phyloP scores from a whole-genome alignment of 345 rosid genomes.

The Populus pruinosa region DNA sequence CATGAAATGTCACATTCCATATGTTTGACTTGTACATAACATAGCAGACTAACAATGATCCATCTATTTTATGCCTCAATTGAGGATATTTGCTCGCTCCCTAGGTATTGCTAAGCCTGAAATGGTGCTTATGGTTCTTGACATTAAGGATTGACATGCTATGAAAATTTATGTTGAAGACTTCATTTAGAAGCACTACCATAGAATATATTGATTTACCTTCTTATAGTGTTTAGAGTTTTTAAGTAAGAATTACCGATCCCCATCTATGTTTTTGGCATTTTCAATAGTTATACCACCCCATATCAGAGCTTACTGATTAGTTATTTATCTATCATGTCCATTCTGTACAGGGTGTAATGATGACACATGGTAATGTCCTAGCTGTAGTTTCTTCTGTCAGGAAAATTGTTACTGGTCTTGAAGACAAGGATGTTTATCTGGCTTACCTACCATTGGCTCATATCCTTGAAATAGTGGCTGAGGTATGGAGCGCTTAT shows the following conservation, averaged over 20 bases:
- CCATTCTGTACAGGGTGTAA: constrained; percentile 70
- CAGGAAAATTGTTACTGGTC: constrained; percentile 84
- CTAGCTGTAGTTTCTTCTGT: constrained; percentile 92
- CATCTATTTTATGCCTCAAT: background rate
- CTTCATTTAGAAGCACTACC: background rate
- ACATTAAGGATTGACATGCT: background rate
- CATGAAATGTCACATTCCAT: background rate
- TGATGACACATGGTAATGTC: constrained; percentile 97
- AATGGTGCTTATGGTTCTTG: background rate
- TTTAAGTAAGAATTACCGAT: background rate
- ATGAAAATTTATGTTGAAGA: background rate
- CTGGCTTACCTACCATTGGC: constrained; percentile 91
- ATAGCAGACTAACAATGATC: background rate
- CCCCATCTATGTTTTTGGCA: background rate
- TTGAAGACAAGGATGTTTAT: constrained; percentile 77
- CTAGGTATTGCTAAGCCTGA: background rate
- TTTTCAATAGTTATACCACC: background rate
- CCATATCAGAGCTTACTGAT: background rate
- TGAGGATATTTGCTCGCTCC: background rate
- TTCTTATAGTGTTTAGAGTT: background rate
- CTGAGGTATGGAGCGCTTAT: constrained; percentile 55
- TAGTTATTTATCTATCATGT: background rate
- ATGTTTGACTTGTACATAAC: background rate
- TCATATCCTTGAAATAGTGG: constrained; percentile 93
- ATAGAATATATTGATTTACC: background rate